Conservation (phyloP, 2,329 filamentous ascomycete species). For the Epichloe coenophiala region DNA sequence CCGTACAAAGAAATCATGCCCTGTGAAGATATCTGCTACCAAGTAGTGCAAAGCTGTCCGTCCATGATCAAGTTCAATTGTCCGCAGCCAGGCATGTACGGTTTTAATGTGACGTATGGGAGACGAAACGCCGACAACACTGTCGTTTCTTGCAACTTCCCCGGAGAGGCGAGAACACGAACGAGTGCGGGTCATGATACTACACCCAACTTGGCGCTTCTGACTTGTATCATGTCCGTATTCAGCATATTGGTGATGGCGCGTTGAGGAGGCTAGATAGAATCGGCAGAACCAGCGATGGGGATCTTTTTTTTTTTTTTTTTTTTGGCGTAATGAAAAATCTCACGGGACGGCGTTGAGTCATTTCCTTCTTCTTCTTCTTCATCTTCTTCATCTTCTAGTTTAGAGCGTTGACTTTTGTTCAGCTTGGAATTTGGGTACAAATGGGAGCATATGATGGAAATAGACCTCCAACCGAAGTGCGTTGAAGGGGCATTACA, state of each 20-base stretch:
- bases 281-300: background rate
- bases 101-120: conserved; percentile 24
- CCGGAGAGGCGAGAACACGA: conserved; percentile 22
- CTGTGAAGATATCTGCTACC: conserved; percentile 77
- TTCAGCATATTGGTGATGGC: background rate
- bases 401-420: background rate
- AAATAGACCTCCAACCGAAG: too few relatives aligned
- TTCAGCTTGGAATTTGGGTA: background rate
- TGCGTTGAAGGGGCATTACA: too few relatives aligned
- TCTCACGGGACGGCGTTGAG: background rate
- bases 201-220: conserved; percentile 8
- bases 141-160: conserved; percentile 24
- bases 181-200: conserved; percentile 8
- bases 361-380: background rate
- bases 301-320: too few relatives aligned
- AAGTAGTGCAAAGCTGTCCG: conserved; percentile 75
- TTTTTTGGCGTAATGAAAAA: background rate
- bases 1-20: conserved; percentile 91
- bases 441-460: background rate
- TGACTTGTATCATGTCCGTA: background rate
- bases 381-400: background rate
- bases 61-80: conserved; percentile 63
- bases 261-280: background rate
- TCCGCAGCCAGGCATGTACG: conserved; percentile 32
- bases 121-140: conserved; percentile 11